Evolutionary conservation across 352 stramenopile species (phyloP).

Genomic region (Phytophthora ohioensis): DNA sequence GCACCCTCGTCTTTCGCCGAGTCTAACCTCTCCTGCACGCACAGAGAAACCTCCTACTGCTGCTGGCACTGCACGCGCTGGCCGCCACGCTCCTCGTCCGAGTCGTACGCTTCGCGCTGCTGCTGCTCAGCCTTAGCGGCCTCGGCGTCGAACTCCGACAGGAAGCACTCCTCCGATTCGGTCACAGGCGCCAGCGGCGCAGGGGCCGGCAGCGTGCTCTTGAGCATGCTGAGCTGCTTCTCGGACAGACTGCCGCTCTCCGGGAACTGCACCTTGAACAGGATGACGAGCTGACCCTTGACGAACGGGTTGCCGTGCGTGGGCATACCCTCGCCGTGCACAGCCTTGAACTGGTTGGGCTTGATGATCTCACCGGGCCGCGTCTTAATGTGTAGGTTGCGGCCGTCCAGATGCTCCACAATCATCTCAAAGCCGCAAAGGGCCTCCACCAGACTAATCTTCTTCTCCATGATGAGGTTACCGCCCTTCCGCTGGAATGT

Average conservation of each 20-base stretch:
- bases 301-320: slow-evolving; percentile 98
- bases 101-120: slow-evolving; percentile 88
- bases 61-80: slow-evolving; percentile 91
- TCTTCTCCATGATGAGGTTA: slow-evolving; percentile 97
- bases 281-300: slow-evolving; percentile 98
- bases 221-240: slow-evolving; percentile 83
- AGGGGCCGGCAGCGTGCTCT: slow-evolving; percentile 62
- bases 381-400: slow-evolving; percentile 93
- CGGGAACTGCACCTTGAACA: slow-evolving; percentile 98
- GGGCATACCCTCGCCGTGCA: slow-evolving; percentile 98
- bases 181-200: slow-evolving; percentile 55
- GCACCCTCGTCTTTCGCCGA: slow-evolving; percentile 29
- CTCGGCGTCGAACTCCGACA: slow-evolving; percentile 95
- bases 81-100: slow-evolving; percentile 94
- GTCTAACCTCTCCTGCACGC: slow-evolving; percentile 41
- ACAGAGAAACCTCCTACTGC: slow-evolving; percentile 67
- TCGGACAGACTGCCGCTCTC: slow-evolving; percentile 89
- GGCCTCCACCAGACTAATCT: slow-evolving; percentile 95
- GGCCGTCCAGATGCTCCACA: slow-evolving; percentile 93
- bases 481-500: slow-evolving; percentile 97
- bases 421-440: slow-evolving; percentile 93
- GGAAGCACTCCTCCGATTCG: slow-evolving; percentile 83
- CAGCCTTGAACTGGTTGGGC: slow-evolving; percentile 93
- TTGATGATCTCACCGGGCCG: slow-evolving; percentile 94
- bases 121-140: slow-evolving; percentile 84